Evolutionary conservation across 176 grass and related monocot genomes (phyloP).

Genomic region (Miscanthus lutarioriparius): DNA sequence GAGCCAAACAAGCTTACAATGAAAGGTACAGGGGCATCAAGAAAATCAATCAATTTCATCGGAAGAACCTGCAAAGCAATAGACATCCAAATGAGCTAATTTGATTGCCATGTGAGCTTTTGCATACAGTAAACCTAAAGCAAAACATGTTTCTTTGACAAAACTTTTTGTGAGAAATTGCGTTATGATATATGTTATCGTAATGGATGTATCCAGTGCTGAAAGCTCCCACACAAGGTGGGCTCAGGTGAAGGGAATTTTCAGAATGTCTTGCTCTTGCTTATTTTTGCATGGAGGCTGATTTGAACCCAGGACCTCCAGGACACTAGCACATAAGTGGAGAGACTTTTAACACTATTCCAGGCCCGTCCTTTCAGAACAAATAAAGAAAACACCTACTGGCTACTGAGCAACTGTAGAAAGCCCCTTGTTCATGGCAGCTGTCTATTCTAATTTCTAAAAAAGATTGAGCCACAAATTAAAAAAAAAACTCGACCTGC

Average conservation of each 20-base stretch:
- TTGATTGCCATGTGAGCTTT: background rate
- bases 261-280: background rate
- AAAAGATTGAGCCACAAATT: background rate
- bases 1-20: conserved; percentile 67
- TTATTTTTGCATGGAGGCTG: background rate
- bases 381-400: background rate
- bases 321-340: background rate
- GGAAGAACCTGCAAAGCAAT: conserved; percentile 78
- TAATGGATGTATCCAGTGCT: background rate
- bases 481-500: background rate
- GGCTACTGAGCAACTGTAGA: background rate
- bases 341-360: background rate
- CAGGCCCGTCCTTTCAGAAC: background rate
- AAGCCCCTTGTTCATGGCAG: background rate
- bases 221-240: background rate
- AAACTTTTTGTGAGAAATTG: background rate
- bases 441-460: conserved; percentile 14
- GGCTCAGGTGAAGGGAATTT: background rate
- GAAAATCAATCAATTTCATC: conserved; percentile 79
- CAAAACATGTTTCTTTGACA: background rate
- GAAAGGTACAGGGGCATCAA: conserved; percentile 97
- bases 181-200: background rate
- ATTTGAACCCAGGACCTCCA: background rate
- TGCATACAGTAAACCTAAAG: background rate
- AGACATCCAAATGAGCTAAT: conserved; percentile 26